Evolutionary conservation across 352 stramenopile species (phyloP), one percentile per base, ranked within the genome.

Genomic region (Phytopythium cucurbitacearum): DNA sequence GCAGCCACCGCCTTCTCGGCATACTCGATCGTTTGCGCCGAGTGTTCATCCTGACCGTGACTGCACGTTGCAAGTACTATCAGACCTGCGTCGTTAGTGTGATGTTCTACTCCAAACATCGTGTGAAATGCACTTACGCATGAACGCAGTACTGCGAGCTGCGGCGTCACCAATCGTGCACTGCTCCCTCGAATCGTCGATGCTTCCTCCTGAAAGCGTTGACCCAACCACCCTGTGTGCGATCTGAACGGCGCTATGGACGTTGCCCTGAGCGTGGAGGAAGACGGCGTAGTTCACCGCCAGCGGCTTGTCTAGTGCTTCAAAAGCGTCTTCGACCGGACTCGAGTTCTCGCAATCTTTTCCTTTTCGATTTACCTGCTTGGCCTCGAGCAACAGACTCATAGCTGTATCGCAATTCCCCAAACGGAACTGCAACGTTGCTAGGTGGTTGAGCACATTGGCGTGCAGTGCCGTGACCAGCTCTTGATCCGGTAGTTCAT

Each of bases 221-320:
- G 55, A 9, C 35, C 64, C 57, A 13, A 66, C 15, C 7, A 76
- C 66, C 1, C 51, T 51, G 9, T 64, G 48, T 1, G 69, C 68
- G 3, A 70, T 64, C 4, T 50, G 49, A 16, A 74, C 61, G 13
- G 70, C 70, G 33, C 80, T 71, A 1, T 64, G 59, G 4, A 59
- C 16, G 15, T 57, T 59, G 10, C 66, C 68, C 50, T 78, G 65
- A 0, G 68, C 45, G 12, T 74, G 64, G 6, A 87, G 57, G 16
- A 84, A 64, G 7, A 76, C 45, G 11, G 68, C 66, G 44, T 84
- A 79, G 53, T 87, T 84, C 5, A 46, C 71, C 3, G 59, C 60
- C 42, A 84, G 12, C 0, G 46, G 32, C 13, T 68, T 59, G n/a
- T 82, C 62, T 13, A 76, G 35, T 15, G 42, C 47, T 33, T 40